Conservation (phyloP, 352 stramenopile genomes). For the Phytophthora hibernalis region DNA sequence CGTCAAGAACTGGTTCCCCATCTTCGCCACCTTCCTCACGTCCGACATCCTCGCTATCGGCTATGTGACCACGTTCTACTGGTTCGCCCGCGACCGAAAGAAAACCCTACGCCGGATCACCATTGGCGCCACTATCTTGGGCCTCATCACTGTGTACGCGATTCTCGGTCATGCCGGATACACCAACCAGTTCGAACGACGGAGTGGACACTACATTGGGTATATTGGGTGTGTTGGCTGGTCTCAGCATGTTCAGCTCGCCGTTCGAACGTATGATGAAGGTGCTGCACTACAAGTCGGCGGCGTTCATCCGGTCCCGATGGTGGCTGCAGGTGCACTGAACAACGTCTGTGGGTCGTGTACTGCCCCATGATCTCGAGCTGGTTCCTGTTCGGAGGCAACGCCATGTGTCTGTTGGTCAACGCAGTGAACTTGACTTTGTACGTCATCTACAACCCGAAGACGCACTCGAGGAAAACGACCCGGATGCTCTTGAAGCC, state of each 20-base stretch:
- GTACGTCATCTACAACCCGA: conserved; percentile 43
- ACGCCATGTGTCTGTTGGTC: conserved; percentile 36
- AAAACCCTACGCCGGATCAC: conserved; percentile 29
- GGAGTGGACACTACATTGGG: conserved; percentile 38
- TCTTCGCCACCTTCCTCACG: conserved; percentile 42
- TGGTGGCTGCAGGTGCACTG: conserved; percentile 34
- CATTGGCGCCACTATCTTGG: conserved; percentile 23
- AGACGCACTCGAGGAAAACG: conserved; percentile 36
- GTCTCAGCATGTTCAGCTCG: conserved; percentile 43
- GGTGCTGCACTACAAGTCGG: conserved; percentile 45
- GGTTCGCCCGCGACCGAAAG: conserved; percentile 38
- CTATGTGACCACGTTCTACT: conserved; percentile 36
- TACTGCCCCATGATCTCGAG: conserved; percentile 43
- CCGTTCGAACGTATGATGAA: conserved; percentile 46
- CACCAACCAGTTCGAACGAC: conserved; percentile 45
- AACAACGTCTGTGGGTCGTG: conserved; percentile 50
- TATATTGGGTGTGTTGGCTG: conserved; percentile 36
- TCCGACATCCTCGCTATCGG: conserved; percentile 10
- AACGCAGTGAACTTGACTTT: conserved; percentile 32
- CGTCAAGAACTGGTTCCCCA: conserved; percentile 46
- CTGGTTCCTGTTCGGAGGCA: conserved; percentile 46
- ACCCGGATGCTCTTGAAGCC: conserved; percentile 21
- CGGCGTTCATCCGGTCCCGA: conserved; percentile 47
- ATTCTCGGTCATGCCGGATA: conserved; percentile 31
- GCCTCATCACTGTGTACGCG: conserved; percentile 40